Evolutionary conservation across 2,329 filamentous ascomycete species (phyloP).

Genomic region (Penicillium occitanis): DNA sequence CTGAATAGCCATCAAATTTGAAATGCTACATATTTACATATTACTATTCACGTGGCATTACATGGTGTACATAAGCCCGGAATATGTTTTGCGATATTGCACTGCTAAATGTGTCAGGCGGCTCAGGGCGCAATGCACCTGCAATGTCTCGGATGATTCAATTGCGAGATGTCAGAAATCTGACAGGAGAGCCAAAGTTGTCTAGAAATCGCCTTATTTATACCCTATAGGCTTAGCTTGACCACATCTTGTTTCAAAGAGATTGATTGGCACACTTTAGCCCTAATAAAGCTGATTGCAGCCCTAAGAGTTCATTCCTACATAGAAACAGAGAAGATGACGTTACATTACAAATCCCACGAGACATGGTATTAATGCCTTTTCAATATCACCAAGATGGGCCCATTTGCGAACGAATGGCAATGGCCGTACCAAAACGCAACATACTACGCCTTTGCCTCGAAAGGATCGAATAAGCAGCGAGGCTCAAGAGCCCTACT

Average conservation of each 20-base stretch:
- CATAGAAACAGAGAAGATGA: not conserved
- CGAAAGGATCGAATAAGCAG: no score
- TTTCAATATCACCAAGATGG: not conserved
- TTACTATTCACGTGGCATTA: not conserved
- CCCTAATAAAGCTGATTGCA: not conserved
- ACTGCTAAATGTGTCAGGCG: not conserved
- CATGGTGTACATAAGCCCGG: not conserved
- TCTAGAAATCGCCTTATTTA: not conserved
- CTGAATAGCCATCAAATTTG: not conserved
- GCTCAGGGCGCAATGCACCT: not conserved
- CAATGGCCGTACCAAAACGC: no score
- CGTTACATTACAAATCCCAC: not conserved
- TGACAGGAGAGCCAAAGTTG: not conserved
- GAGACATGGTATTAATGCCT: not conserved
- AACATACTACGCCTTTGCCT: no score
- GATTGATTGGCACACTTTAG: not conserved
- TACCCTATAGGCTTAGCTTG: not conserved
- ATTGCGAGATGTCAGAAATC: not conserved
- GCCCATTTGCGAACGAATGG: no score
- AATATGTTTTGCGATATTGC: not conserved
- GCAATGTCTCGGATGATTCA: not conserved
- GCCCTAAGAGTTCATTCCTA: not conserved
- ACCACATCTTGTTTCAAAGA: not conserved
- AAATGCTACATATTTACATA: not conserved
- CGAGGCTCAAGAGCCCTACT: not conserved